Evolutionary conservation across 345 rosid species (phyloP).

Genomic region (Schrenkiella parvula): DNA sequence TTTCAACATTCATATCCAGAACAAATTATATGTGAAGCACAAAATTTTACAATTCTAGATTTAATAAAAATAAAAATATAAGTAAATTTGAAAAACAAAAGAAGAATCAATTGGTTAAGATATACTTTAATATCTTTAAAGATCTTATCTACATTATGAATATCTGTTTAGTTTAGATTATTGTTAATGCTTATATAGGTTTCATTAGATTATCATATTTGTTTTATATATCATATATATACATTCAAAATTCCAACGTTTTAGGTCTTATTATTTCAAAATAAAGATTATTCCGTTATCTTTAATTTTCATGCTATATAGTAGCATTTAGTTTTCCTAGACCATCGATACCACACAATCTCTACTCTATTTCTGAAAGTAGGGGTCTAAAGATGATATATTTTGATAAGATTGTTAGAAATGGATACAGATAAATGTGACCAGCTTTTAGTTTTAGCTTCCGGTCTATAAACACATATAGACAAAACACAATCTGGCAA

Average conservation of each 20-base stretch:
- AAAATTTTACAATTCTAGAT: background rate
- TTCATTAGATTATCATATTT: background rate
- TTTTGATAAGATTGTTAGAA: constrained; percentile 9
- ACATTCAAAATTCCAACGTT: too few species aligned
- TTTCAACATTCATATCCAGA: background rate
- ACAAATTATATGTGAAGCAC: background rate
- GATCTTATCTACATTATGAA: background rate
- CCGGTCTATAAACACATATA: background rate
- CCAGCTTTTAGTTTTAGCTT: background rate
- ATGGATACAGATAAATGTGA: background rate
- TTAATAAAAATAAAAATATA: background rate
- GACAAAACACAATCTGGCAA: background rate
- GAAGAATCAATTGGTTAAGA: background rate
- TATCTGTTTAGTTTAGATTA: background rate
- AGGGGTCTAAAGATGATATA: background rate
- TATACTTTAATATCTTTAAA: background rate
- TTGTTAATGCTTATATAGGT: background rate
- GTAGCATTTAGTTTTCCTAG: constrained; percentile 11
- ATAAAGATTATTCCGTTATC: background rate
- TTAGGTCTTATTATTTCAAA: too few species aligned
- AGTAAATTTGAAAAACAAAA: background rate
- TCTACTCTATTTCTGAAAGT: constrained; percentile 1
- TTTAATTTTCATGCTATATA: background rate
- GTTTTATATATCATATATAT: background rate
- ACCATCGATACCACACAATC: background rate